Evolutionary conservation across 257 asterid genomes (phyloP).

Genomic region (Petunia axillaris): DNA sequence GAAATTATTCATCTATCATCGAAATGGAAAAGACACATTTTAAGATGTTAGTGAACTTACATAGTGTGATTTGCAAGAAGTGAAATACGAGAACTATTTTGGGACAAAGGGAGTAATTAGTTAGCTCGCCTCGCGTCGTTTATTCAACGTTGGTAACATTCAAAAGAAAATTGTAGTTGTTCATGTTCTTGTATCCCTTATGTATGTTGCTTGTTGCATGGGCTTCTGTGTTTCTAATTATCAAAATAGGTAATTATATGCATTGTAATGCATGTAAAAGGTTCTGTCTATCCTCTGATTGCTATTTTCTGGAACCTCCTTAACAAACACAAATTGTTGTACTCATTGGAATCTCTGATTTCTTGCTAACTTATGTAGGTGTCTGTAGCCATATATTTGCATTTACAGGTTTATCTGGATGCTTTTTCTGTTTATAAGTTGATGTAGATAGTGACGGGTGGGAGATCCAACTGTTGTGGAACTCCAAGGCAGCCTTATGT

Average conservation of each 20-base stretch:
- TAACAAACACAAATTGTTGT: background rate
- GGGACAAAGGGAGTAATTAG: background rate
- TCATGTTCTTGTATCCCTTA: background rate
- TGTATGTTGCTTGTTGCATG: background rate
- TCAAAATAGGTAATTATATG: background rate
- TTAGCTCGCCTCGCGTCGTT: background rate
- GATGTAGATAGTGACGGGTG: background rate
- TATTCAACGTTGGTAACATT: too few species aligned
- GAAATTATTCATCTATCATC: background rate
- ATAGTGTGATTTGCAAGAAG: background rate
- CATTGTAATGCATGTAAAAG: background rate
- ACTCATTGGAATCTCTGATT: background rate
- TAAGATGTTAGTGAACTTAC: background rate
- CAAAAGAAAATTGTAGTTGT: background rate
- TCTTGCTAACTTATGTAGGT: background rate
- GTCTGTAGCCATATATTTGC: background rate
- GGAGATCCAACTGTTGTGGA: background rate
- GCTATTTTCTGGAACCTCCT: background rate
- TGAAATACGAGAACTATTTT: background rate
- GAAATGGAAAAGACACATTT: background rate
- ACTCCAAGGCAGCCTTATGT: conserved; percentile 4
- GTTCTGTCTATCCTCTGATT: background rate
- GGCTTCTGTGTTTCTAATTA: background rate
- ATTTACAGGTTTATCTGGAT: background rate
- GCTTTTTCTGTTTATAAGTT: conserved; percentile 3